Evolutionary conservation across 805 yeast species (phyloP).

Genomic region (Cyberlindnera mycetangii): DNA sequence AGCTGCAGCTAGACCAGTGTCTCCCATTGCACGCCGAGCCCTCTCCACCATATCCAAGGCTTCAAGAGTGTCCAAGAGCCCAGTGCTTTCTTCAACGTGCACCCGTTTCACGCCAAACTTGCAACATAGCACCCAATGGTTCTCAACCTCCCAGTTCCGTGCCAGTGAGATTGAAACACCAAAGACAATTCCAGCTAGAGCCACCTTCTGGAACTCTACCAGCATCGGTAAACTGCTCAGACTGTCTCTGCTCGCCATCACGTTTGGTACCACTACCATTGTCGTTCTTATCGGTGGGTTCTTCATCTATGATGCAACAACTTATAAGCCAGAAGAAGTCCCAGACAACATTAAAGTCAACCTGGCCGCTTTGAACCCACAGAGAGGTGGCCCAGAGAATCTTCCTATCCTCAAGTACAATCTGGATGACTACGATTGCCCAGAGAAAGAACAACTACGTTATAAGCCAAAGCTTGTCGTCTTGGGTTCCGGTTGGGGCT

Average conservation of each 20-base stretch:
- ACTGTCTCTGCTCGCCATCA: slow-evolving; percentile 36
- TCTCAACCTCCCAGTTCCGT: slow-evolving; percentile 9
- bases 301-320: slow-evolving; percentile 63
- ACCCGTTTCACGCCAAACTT: slow-evolving; percentile 9
- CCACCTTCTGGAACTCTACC: slow-evolving; percentile 27
- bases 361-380: slow-evolving; percentile 50
- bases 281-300: slow-evolving; percentile 43
- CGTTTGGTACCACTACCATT: slow-evolving; percentile 42
- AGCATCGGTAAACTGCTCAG: slow-evolving; percentile 33
- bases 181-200: slow-evolving; percentile 23
- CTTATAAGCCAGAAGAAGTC: slow-evolving; percentile 45
- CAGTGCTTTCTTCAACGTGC: not conserved
- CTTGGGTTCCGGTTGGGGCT: slow-evolving; percentile 72
- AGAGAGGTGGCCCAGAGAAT: slow-evolving; percentile 68
- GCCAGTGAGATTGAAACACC: slow-evolving; percentile 15
- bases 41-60: slow-evolving; percentile 3
- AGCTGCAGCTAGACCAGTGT: not conserved
- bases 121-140: not conserved
- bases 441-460: slow-evolving; percentile 41
- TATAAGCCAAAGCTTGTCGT: slow-evolving; percentile 57
- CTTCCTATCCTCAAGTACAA: slow-evolving; percentile 56
- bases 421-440: slow-evolving; percentile 55
- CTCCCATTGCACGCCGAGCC: slow-evolving; percentile 3
- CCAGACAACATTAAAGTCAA: slow-evolving; percentile 48
- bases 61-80: not conserved